Evolutionary conservation across 768 basidiomycete genomes (phyloP), one percentile per base, ranked within the genome.

Genomic region (Rhodosporidiobolus odoratus): DNA sequence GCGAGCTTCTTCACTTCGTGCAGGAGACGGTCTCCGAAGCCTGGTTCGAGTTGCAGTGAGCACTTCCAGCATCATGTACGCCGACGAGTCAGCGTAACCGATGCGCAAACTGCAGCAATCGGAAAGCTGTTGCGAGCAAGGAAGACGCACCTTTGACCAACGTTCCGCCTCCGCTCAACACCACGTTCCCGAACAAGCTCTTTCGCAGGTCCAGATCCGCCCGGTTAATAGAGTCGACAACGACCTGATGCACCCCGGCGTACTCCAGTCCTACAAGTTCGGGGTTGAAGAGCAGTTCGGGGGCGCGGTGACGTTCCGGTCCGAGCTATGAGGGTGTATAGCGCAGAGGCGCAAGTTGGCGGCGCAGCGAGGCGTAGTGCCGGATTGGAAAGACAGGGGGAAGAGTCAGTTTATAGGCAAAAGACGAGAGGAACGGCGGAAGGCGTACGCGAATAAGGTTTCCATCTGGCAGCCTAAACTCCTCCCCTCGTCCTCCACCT

Each of bases 1-100:
- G 94, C 92, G 57, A 96, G 82, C 82, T 91, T 94, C 84, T 97
- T 97, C 61, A 96, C 91, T 81, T 99, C 96, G 77, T 94, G 92
- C 68, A 98, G 83, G 60, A 99, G 83, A 62, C 96, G 88, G 81
- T 98, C 96, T 59, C 94, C 96, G 79, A 96, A 98, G 6, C 95
- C 95, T 88, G 73, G n/a, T 38, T 52, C 52, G 37, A 54, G 27
- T 13, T 15, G 52, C 13, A 19, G 48, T 23, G 30, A 17, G 43
- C 48, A 45, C 17, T 58, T 27, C 6, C 30, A 35, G 32, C 23
- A 57, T 52, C 37, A n/a, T 32, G 61, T 65, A 30, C 1, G 23
- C 5, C 0, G 12, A 15, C 16, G 57, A 17, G 12, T 13, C 34
- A 15, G 41, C 27, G 48, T 23, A 7, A 13, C 25, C 30, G 13